Evolutionary conservation across 192 early-diverging fungal genomes (phyloP).

Genomic region (Neocallimastix lanati): DNA sequence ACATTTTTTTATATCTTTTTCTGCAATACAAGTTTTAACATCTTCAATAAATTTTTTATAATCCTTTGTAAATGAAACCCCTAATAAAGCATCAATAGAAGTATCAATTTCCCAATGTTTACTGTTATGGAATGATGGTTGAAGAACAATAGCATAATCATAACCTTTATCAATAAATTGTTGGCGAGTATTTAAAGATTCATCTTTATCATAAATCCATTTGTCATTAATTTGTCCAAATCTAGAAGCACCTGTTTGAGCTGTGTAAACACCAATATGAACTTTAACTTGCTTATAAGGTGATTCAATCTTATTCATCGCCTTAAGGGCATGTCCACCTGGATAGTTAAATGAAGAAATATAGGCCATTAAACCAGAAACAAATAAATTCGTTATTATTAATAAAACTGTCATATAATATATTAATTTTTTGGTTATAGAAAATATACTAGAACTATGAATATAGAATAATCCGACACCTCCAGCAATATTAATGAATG

Average conservation of each 20-base stretch:
- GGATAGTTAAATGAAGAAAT: conserved; percentile 74
- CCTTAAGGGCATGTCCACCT: conserved; percentile 58
- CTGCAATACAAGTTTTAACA: background rate
- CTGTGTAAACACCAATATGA: conserved; percentile 57
- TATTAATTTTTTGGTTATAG: background rate
- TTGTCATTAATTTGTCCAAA: conserved; percentile 37
- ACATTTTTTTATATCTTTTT: background rate
- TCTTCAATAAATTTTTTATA: background rate
- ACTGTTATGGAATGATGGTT: background rate
- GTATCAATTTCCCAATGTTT: background rate
- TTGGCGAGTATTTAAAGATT: background rate
- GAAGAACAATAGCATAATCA: background rate
- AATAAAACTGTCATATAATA: background rate
- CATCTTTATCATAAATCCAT: background rate
- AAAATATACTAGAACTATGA: conserved; percentile 10
- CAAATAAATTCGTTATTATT: background rate
- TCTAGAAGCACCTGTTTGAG: conserved; percentile 67
- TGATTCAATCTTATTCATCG: conserved; percentile 29
- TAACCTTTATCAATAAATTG: background rate
- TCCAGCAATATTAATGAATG: conserved; percentile 56
- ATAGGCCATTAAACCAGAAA: conserved; percentile 2
- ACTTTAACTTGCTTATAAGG: conserved; percentile 3
- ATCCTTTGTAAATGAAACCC: background rate
- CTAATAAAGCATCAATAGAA: background rate
- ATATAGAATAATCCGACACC: conserved; percentile 23